Conservation (phyloP, 495 filamentous ascomycete genomes). For the Cudoniella acicularis region DNA sequence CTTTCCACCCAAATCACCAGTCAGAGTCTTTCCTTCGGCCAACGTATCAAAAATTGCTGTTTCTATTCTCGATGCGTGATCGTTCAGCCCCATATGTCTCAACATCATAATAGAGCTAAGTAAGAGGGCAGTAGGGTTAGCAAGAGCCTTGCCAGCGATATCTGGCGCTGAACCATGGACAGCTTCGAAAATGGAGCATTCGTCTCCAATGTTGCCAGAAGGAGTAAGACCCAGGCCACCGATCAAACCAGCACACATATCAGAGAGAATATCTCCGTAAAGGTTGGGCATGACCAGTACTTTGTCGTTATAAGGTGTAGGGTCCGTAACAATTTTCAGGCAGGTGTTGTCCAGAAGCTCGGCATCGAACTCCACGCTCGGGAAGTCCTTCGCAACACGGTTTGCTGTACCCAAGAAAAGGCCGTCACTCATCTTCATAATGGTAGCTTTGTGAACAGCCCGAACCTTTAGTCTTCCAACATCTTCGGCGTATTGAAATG, state of each 20-base stretch:
- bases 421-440: constrained; percentile 99
- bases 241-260: constrained; percentile 98
- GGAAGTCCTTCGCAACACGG: constrained; percentile 88
- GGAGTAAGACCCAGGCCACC: constrained; percentile 96
- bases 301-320: constrained; percentile 94
- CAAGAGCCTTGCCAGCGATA: constrained; percentile 91
- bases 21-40: constrained; percentile 92
- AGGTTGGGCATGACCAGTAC: constrained; percentile 99
- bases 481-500: constrained; percentile 93
- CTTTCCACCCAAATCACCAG: constrained; percentile 92
- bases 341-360: constrained; percentile 98
- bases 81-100: constrained; percentile 90
- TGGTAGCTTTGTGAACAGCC: constrained; percentile 98
- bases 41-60: constrained; percentile 91
- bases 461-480: constrained; percentile 94
- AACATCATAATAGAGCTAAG: constrained; percentile 97
- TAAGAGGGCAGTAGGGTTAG: constrained; percentile 92
- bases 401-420: constrained; percentile 87
- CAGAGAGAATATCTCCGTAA: constrained; percentile 98
- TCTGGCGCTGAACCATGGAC: constrained; percentile 98
- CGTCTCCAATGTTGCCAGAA: constrained; percentile 97
- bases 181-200: constrained; percentile 99
- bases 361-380: constrained; percentile 88
- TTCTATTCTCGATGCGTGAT: constrained; percentile 85
- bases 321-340: constrained; percentile 95